phyloP scores from a whole-genome alignment of 2,329 filamentous ascomycete species.

The Talaromyces sp. region DNA sequence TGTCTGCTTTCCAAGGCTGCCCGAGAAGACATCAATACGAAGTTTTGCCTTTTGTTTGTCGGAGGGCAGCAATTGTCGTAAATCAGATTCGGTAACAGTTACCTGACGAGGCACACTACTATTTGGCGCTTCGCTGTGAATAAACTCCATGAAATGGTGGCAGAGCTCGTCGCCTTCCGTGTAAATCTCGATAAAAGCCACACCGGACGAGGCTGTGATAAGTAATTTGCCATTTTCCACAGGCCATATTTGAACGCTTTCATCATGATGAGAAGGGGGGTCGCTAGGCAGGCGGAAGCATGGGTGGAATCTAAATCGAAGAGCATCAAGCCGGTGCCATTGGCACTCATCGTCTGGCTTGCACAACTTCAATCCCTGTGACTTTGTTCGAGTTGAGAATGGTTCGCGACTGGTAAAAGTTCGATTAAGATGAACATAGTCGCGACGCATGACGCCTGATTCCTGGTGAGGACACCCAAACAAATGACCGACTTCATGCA shows the following conservation, averaged over 20 bases:
- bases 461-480: constrained; percentile 89
- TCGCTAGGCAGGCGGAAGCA: constrained; percentile 83
- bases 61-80: constrained; percentile 66
- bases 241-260: constrained; percentile 78
- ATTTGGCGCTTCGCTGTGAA: constrained; percentile 53
- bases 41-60: constrained; percentile 64
- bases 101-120: constrained; percentile 63
- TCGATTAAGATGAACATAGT: constrained; percentile 78
- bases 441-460: constrained; percentile 83
- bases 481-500: constrained; percentile 85
- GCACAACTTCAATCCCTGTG: constrained; percentile 68
- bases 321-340: constrained; percentile 84
- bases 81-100: constrained; percentile 65
- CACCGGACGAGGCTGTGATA: constrained; percentile 71
- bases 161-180: constrained; percentile 75
- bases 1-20: constrained; percentile 65
- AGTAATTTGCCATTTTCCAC: constrained; percentile 71
- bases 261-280: constrained; percentile 56
- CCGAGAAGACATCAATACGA: constrained; percentile 68
- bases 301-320: constrained; percentile 85
- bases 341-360: constrained; percentile 74
- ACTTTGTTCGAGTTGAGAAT: constrained; percentile 80
- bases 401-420: constrained; percentile 76
- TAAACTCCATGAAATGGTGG: constrained; percentile 74
- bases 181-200: constrained; percentile 80